These are phyloP conservation scores for Paxillus rubicundulus DNA, from an alignment of 768 basidiomycete genomes.

Conservation along the genomic window DNA sequence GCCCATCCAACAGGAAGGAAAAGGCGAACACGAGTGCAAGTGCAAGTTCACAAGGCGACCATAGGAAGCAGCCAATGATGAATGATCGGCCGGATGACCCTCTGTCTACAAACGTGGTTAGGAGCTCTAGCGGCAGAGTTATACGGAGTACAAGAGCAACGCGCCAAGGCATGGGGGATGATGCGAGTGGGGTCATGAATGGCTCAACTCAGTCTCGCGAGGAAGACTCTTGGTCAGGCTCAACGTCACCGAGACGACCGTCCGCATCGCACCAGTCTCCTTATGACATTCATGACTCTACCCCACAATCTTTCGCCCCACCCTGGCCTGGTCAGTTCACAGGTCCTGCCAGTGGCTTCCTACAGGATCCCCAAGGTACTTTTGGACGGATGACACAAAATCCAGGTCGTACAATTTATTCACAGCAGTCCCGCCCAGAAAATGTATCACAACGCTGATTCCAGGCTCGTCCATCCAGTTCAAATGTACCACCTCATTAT, in stretches of 20 bases:
- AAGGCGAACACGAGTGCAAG: conserved; percentile 28
- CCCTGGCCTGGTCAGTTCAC: conserved; percentile 40
- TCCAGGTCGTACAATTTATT: conserved; percentile 64
- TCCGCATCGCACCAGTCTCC: conserved; percentile 13
- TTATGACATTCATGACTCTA: conserved; percentile 20
- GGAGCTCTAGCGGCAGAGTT: conserved; percentile 30
- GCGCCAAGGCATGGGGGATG: conserved; percentile 27
- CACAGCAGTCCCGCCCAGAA: conserved; percentile 44
- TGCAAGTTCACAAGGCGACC: conserved; percentile 23
- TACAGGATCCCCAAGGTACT: conserved; percentile 40
- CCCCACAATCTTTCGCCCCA: conserved; percentile 22
- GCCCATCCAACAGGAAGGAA: conserved; percentile 36
- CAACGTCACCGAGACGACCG: conserved; percentile 23
- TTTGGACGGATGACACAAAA: conserved; percentile 45
- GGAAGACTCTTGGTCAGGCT: conserved; percentile 25
- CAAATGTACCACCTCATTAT: conserved; percentile 21
- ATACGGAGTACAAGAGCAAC: conserved; percentile 30
- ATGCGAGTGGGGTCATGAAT: conserved; percentile 20
- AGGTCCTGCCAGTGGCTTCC: conserved; percentile 50
- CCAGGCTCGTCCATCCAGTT: conserved; percentile 6
- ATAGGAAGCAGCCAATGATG: conserved; percentile 15
- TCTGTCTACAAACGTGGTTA: conserved; percentile 17
- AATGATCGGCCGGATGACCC: conserved; percentile 22
- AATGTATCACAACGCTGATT: conserved; percentile 27
- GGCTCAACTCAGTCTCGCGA: conserved; percentile 19